Base-by-base conservation (phyloP, 1,284 basidiomycete genomes). In the Rhodotorula sp. region DNA sequence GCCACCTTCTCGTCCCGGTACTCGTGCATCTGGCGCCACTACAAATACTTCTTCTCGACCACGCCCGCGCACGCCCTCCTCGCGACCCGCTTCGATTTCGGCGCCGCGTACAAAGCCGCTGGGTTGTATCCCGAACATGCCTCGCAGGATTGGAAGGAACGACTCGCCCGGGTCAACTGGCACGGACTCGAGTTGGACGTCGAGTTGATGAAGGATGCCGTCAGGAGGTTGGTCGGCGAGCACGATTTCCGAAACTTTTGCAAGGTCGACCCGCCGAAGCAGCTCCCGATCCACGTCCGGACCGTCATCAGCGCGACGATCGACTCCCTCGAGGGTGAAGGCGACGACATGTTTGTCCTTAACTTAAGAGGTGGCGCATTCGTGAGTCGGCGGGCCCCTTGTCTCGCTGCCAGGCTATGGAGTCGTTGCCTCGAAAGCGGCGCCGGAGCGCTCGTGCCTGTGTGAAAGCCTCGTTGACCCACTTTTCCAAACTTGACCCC, bases 241-340 rank as follows among this genome's bases (percentile, higher is more conserved):
- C 93, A 98, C 82, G 96, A 99, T 82, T 98, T 97, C 79, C 87
- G 95, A 10, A 98, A 99, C 79, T 84, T 98, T 58, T 97, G 93
- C 84, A 95, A 94, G 80, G 82, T 98, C n/a, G 95, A 99, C 80
- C 87, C 93, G 0, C 86, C 87, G 69, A 99, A 99, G 81, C 95
- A 98, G 82, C 90, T 98, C 74, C 88, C 89, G 30, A 86, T 87
- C 69, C 94, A 91, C 80, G 83, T 81, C 22, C 83, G 93, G 54
- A 83, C 83, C 37, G 88, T 95, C 67, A 78, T 87, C 61, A 84
- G 82, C 1, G 90, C 90, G 0, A 84, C 86, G 30, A 88, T 94
- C 68, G 80, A 81, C 45, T 60, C 60, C 0, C 79, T 82, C 3
- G 67, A 70, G 12, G 65, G 76, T 17, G 72, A 73, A 46, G 69